Conservation (phyloP, 495 filamentous ascomycete species). For the Penicillium arizonense region DNA sequence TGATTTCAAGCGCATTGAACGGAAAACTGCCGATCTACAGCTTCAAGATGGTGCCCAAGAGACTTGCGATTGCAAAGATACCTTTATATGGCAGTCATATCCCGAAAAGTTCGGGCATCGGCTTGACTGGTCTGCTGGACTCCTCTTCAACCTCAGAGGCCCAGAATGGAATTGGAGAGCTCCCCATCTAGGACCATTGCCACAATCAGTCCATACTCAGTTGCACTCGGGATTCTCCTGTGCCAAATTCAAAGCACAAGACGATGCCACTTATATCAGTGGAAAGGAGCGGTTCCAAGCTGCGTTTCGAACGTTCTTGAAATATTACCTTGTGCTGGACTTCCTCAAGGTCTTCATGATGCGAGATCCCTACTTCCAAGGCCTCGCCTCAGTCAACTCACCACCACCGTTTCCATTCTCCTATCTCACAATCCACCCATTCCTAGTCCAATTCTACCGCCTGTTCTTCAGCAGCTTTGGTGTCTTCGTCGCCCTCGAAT, state of each 20-base stretch:
- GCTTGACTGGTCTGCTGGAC: constrained; percentile 68
- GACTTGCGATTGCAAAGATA: neutral
- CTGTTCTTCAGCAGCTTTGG: constrained; percentile 45
- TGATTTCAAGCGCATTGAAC: constrained; percentile 65
- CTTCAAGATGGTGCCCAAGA: neutral
- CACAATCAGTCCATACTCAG: constrained; percentile 44
- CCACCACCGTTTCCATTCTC: constrained; percentile 43
- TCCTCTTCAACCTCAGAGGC: constrained; percentile 68
- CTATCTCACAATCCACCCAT: constrained; percentile 30
- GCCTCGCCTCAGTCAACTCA: constrained; percentile 30
- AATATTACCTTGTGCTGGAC: constrained; percentile 65
- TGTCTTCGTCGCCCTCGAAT: constrained; percentile 53
- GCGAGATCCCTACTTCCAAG: constrained; percentile 73
- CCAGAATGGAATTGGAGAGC: constrained; percentile 78
- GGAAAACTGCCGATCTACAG: constrained; percentile 6
- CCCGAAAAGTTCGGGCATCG: constrained; percentile 61
- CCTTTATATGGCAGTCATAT: constrained; percentile 67
- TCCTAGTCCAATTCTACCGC: constrained; percentile 47
- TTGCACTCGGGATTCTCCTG: constrained; percentile 23
- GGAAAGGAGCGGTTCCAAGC: constrained; percentile 47
- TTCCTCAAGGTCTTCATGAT: constrained; percentile 62
- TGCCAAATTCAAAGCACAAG: constrained; percentile 1
- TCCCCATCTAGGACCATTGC: constrained; percentile 57
- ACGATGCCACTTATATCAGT: constrained; percentile 9
- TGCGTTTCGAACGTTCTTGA: constrained; percentile 45